These are phyloP conservation scores for Fusarium aywerte DNA, from an alignment of 2,329 filamentous ascomycete species.

Conservation along the genomic window DNA sequence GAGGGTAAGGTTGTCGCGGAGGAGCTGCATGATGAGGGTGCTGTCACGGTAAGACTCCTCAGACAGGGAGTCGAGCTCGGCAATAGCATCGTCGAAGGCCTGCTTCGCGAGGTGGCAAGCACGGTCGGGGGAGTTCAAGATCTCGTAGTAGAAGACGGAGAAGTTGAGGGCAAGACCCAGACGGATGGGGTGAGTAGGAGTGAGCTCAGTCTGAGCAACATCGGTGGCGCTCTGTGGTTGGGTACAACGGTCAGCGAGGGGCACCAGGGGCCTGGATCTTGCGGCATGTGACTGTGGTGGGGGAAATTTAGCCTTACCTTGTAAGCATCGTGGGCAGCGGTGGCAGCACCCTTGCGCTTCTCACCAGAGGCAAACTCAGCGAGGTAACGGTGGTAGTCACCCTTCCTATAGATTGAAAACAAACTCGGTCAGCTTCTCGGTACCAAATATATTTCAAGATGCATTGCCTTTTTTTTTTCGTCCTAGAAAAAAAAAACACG, in stretches of 20 bases:
- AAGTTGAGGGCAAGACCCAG: slow-evolving; percentile 98
- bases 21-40: slow-evolving; percentile 97
- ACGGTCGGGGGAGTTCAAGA: slow-evolving; percentile 97
- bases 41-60: slow-evolving; percentile 99
- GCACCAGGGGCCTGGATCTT: slow-evolving; percentile 41
- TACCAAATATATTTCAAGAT: slow-evolving; percentile 3
- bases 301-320: slow-evolving; percentile 73
- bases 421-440: slow-evolving; percentile 24
- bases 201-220: slow-evolving; percentile 96
- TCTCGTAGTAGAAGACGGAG: slow-evolving; percentile 99
- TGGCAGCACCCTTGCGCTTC: slow-evolving; percentile 89
- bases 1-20: slow-evolving; percentile 96
- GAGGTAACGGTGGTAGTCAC: slow-evolving; percentile 95
- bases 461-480: not conserved
- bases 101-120: slow-evolving; percentile 99
- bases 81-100: slow-evolving; percentile 98
- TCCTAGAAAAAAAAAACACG: slow-evolving; percentile 1
- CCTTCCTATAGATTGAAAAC: slow-evolving; percentile 71
- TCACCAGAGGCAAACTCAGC: slow-evolving; percentile 93
- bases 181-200: slow-evolving; percentile 97
- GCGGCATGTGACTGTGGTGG: slow-evolving; percentile 43
- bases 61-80: slow-evolving; percentile 94
- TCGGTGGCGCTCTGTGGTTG: slow-evolving; percentile 99
- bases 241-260: slow-evolving; percentile 80
- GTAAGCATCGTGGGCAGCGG: slow-evolving; percentile 92